Evolutionary conservation across 352 stramenopile species (phyloP), one percentile per base, ranked within the genome.

Genomic region (Globisporangium abappressorium): DNA sequence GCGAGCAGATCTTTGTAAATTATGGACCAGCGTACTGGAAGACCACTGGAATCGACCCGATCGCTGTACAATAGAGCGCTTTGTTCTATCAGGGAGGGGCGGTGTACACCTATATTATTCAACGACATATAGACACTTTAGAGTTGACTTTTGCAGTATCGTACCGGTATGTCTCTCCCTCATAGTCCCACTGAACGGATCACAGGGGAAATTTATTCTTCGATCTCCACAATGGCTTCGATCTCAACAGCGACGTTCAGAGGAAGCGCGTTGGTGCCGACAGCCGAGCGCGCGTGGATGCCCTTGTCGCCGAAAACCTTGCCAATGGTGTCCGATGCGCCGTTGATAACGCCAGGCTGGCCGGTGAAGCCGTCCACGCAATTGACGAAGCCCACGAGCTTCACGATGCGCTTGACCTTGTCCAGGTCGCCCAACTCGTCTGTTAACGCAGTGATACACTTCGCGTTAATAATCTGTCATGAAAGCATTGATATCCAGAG

Each of bases 241-340:
- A 99, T 92, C 80, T 99, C 96, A 1, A 98, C 95, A 34, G 91
- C 85, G 36, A 98, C 89, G 71, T 97, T 95, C 15, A 99, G 66
- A 2, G 96, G 96, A 22, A 99, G 74, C 18, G 92, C 91, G 70
- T 96, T 98, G 3, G 91, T 98, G 60, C 96, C 96, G 54, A 99
- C 89, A 8, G 96, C 96, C 69, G 89, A 98, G 60, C 96, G 80
- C 24, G 94, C 86, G 66, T 94, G 88, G 3, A 77, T 70, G 26
- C 87, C 87, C 56, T 85, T 88, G 20, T 90, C 81, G 22, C 82
- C 79, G 70, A 97, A 92, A 49, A 97, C 78, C 69, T 97, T 73
- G 26, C 73, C 69, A 41, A 90, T 77, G 2, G 97, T 68, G 72
- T 99, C 93, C 14, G 87, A 97, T 26, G 85, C 90, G 51, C 95